Base-by-base conservation (phyloP, 2,329 filamentous ascomycete genomes). In the Ophiocordyceps unilateralis region DNA sequence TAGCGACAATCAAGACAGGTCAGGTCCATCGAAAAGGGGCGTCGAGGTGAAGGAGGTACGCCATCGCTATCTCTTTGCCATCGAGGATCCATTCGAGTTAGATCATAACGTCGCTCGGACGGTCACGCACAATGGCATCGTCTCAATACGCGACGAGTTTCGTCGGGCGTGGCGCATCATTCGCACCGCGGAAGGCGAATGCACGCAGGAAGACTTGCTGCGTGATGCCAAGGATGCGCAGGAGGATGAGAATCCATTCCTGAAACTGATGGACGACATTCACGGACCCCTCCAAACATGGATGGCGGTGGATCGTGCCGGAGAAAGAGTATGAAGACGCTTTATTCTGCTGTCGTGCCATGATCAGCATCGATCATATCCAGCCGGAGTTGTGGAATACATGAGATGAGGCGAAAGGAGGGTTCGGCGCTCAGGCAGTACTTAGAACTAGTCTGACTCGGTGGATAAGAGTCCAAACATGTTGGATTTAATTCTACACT, bases 41-140 rank as follows among this genome's bases (percentile, higher is more conserved):
- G 54, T 54, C 5, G 66, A 71, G 26, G 53, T 72, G 41, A 83
- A 81, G 51, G 83, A 87, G 53, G 71, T 89, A 14, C 75, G 83
- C 2, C 76, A 87, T 53, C 76, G 86, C 12, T 93, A 86, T 57
- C 70, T 94, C 5, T 83, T 94, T 50, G 84, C 85, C 26, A 88
- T 95, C 46, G 88, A 94, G 56, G 88, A 94, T 57, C 88, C 88
- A 0, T 94, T 94, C 53, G 86, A 94, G 63, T 62, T 78, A 2
- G 79, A 86, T 36, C 86, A 94, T 60, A 95, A 94, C 51, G 82
- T 94, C 28, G 88, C 83, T 3, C 70, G 85, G 41, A 93, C 86
- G 0, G 86, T 94, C 1, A 87, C 81, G 7, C 83, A 89, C 53
- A 74, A 78, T 46, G 85, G 86, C 2, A 84, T 93, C 48, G 79